Percentiles rank a stretch among this genome's conserved stretches.
Conservation (phyloP, 768 basidiomycete genomes). For the Hydnomerulius pinastri region DNA sequence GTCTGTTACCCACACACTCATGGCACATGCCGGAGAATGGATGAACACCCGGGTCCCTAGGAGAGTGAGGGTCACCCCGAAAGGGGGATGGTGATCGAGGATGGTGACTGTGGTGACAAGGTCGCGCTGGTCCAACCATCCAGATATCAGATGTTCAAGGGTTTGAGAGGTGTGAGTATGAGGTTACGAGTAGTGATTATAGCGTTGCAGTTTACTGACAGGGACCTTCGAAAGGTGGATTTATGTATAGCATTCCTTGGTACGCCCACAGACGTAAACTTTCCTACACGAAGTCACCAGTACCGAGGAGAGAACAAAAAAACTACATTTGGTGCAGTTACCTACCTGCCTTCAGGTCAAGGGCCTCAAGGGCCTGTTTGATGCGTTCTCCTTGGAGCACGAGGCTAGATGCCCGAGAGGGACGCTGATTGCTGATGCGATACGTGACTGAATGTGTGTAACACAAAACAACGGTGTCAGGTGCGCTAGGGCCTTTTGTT, state of each 20-base stretch:
- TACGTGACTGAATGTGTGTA: no score
- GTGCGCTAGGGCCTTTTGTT: not conserved
- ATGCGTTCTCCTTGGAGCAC: not conserved
- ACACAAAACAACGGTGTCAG: not conserved
- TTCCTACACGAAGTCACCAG: not conserved
- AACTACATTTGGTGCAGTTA: not conserved
- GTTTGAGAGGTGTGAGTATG: not conserved
- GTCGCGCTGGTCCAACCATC: not conserved
- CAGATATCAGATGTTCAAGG: not conserved
- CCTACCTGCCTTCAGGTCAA: no score
- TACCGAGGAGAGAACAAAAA: not conserved
- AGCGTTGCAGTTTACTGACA: not conserved
- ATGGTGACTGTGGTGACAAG: not conserved
- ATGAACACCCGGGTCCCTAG: not conserved
- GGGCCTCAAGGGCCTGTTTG: no score
- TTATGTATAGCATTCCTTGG: not conserved
- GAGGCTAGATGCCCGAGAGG: no score
- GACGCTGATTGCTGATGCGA: no score
- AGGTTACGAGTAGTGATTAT: not conserved
- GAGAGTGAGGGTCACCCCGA: not conserved
- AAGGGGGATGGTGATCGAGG: not conserved
- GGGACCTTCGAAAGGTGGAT: not conserved
- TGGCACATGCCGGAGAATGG: not conserved
- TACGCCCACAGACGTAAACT: not conserved
- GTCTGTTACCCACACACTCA: no score